Conservation (phyloP, 1,284 basidiomycete species). For the Tetrapyrgos nigripes region DNA sequence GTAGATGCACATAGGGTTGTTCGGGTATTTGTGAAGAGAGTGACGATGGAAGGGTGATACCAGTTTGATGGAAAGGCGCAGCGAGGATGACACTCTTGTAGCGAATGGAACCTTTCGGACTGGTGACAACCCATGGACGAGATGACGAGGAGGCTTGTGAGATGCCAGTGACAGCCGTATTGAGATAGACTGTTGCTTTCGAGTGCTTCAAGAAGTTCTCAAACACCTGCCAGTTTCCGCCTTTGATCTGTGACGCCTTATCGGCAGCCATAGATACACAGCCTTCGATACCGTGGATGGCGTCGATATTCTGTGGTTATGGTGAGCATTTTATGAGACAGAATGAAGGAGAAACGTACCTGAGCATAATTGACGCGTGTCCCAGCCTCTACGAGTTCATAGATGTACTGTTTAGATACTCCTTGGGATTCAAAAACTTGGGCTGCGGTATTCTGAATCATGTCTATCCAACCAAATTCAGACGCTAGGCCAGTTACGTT, state of each 20-base stretch:
- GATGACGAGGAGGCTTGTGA: slow-evolving; percentile 43
- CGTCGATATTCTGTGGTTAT: slow-evolving; percentile 62
- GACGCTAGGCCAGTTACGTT: slow-evolving; percentile 63
- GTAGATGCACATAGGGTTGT: slow-evolving; percentile 83
- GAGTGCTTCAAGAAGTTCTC: slow-evolving; percentile 79
- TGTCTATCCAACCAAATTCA: slow-evolving; percentile 57
- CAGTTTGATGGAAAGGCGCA: slow-evolving; percentile 73
- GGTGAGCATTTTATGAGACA: neutral
- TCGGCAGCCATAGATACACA: slow-evolving; percentile 76
- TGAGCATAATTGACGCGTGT: slow-evolving; percentile 92
- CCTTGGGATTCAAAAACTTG: slow-evolving; percentile 68
- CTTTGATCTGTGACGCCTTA: slow-evolving; percentile 71
- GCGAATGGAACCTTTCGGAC: slow-evolving; percentile 43
- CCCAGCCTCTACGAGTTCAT: slow-evolving; percentile 84
- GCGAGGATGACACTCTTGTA: slow-evolving; percentile 81
- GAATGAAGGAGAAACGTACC: slow-evolving; percentile 45
- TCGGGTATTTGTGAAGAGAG: slow-evolving; percentile 59
- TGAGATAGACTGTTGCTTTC: slow-evolving; percentile 71
- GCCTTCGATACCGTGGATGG: slow-evolving; percentile 85
- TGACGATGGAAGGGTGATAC: slow-evolving; percentile 56
- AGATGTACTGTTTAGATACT: slow-evolving; percentile 64
- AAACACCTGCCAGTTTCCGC: slow-evolving; percentile 91
- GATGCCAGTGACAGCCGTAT: slow-evolving; percentile 68
- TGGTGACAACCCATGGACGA: slow-evolving; percentile 56
- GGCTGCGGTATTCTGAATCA: slow-evolving; percentile 59